Percentiles rank a stretch among this genome's conserved stretches.
Conservation (phyloP, 306 rosid genomes). For the Sindora glabra region DNA sequence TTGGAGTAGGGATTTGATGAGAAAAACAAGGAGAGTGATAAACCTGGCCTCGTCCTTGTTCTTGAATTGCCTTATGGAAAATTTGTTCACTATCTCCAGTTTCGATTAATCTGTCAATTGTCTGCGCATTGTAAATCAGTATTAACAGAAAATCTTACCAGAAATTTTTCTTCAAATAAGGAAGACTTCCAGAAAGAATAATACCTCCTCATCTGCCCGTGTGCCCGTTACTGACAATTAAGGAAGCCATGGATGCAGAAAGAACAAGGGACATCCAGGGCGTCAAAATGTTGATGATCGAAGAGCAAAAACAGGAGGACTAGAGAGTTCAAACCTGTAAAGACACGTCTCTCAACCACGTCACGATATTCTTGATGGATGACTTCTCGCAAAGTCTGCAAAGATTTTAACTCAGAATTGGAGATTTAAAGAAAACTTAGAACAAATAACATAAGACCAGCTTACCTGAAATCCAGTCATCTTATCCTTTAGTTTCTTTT, state of each 20-base stretch:
- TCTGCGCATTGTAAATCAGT: conserved; percentile 52
- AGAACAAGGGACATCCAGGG: conserved; percentile 1
- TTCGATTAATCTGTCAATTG: conserved; percentile 90
- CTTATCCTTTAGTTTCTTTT: conserved; percentile 93
- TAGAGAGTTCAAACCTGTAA: conserved; percentile 55
- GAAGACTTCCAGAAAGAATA: not conserved
- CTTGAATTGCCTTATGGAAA: conserved; percentile 89
- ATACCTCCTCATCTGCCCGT: conserved; percentile 88
- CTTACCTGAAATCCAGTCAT: conserved; percentile 94
- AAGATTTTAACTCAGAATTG: conserved; percentile 7
- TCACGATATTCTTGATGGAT: conserved; percentile 88
- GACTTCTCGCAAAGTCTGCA: conserved; percentile 65
- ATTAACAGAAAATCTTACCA: conserved; percentile 19
- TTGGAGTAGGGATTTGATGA: not conserved
- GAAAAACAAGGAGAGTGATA: not conserved
- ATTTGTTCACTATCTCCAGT: conserved; percentile 95
- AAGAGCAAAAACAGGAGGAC: not conserved
- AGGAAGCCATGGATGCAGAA: conserved; percentile 8
- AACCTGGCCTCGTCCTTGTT: conserved; percentile 98
- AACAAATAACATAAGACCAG: not conserved
- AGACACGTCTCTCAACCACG: conserved; percentile 92
- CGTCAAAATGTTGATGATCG: conserved; percentile 2
- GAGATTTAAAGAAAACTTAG: not conserved
- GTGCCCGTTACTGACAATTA: conserved; percentile 73
- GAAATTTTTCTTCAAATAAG: not conserved